These are phyloP conservation scores for Aquilaria sinensis DNA, from an alignment of 345 rosid species.

Conservation along the genomic window DNA sequence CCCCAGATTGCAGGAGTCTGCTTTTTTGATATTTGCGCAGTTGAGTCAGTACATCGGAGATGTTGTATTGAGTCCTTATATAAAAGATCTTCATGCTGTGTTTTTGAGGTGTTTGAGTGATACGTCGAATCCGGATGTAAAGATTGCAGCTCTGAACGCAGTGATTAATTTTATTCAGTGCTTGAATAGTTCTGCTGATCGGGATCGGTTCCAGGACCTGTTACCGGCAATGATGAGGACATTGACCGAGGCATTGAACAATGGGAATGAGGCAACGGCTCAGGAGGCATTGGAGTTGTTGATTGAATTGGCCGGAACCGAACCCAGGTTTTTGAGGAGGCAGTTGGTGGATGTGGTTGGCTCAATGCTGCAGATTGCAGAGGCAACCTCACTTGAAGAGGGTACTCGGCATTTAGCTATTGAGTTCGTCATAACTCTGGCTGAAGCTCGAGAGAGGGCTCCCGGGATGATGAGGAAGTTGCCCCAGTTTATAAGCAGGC, in stretches of 20 bases:
- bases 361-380: slow-evolving; percentile 94
- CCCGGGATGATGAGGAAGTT: slow-evolving; percentile 99
- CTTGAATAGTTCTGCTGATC: slow-evolving; percentile 51
- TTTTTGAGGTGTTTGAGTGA: slow-evolving; percentile 70
- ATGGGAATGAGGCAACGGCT: slow-evolving; percentile 87
- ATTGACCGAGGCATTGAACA: slow-evolving; percentile 83
- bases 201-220: slow-evolving; percentile 96
- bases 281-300: slow-evolving; percentile 94
- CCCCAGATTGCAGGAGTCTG: slow-evolving; percentile 80
- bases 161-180: slow-evolving; percentile 95
- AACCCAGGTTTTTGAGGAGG: slow-evolving; percentile 85
- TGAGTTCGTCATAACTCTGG: slow-evolving; percentile 91
- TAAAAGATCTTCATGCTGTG: slow-evolving; percentile 79
- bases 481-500: slow-evolving; percentile 86
- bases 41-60: slow-evolving; percentile 90
- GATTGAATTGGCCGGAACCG: slow-evolving; percentile 95
- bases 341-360: slow-evolving; percentile 91
- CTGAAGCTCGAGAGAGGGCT: slow-evolving; percentile 97
- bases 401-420: slow-evolving; percentile 88
- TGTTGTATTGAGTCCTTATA: slow-evolving; percentile 51
- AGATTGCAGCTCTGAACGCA: slow-evolving; percentile 90
- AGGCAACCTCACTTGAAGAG: slow-evolving; percentile 90
- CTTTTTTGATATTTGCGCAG: slow-evolving; percentile 89
- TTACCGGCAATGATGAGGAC: slow-evolving; percentile 93
- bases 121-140: slow-evolving; percentile 62